Percentiles rank a stretch among this genome's conserved stretches.
Evolutionary conservation across 2,329 filamentous ascomycete species (phyloP).

Genomic region (Diaporthe sp.): DNA sequence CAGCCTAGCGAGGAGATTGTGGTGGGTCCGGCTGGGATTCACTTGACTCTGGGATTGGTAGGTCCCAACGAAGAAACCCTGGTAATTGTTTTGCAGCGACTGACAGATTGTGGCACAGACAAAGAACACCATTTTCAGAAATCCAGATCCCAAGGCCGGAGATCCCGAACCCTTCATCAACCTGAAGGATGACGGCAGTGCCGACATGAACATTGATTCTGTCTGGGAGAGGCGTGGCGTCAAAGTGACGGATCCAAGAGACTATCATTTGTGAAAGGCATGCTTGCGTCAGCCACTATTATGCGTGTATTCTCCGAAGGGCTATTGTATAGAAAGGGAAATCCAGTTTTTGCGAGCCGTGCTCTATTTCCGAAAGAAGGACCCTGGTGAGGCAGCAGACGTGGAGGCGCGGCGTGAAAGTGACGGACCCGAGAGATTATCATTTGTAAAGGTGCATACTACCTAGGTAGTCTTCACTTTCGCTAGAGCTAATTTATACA

Average conservation of each 20-base stretch:
- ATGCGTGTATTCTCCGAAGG: not conserved
- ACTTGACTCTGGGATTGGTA: conserved; percentile 57
- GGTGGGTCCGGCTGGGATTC: conserved; percentile 54
- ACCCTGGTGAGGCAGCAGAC: too few relatives aligned
- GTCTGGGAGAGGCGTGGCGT: conserved; percentile 50
- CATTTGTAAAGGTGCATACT: too few relatives aligned
- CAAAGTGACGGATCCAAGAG: conserved; percentile 45
- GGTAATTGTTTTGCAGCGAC: not conserved
- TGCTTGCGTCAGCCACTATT: too few relatives aligned
- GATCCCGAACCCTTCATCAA: conserved; percentile 48
- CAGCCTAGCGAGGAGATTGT: conserved; percentile 48
- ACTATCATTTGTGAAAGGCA: conserved; percentile 48
- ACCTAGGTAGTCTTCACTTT: too few relatives aligned
- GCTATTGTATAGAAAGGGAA: not conserved
- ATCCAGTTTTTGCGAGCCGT: too few relatives aligned
- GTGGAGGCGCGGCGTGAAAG: too few relatives aligned
- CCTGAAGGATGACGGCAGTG: conserved; percentile 49
- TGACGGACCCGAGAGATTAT: too few relatives aligned
- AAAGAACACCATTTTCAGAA: conserved; percentile 51
- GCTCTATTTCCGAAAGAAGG: too few relatives aligned
- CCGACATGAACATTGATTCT: conserved; percentile 51
- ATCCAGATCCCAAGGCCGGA: conserved; percentile 48
- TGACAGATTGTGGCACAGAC: conserved; percentile 42
- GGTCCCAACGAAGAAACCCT: not conserved
- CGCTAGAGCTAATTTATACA: too few relatives aligned